A percentile compares a stretch with the other conserved stretches of the same genome.
phyloP scores from a whole-genome alignment of 2,329 filamentous ascomycete genomes.

The Fusarium cyanostomum region DNA sequence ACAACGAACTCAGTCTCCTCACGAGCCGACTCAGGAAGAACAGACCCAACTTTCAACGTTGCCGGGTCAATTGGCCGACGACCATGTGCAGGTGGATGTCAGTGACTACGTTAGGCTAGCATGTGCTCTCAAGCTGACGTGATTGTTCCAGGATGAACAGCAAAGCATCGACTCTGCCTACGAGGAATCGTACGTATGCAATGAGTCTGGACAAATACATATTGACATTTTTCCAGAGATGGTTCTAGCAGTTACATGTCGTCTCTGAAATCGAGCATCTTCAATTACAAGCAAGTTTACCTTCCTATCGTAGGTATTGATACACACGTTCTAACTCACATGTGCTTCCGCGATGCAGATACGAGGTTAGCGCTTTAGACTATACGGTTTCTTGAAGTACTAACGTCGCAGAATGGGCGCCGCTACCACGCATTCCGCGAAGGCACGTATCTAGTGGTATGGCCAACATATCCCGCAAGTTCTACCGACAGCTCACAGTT shows the following conservation, averaged over 20 bases:
- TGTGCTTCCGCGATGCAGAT: background rate
- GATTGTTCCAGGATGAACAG: background rate
- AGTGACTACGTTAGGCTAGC: background rate
- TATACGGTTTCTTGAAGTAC: background rate
- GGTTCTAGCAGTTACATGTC: background rate
- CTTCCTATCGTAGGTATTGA: too few relatives aligned
- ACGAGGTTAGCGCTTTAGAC: background rate
- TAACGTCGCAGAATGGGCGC: background rate
- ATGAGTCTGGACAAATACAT: background rate
- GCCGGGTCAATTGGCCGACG: background rate
- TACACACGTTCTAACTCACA: too few relatives aligned
- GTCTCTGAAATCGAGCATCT: background rate
- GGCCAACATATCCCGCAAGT: background rate
- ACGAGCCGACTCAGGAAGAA: background rate
- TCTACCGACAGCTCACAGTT: background rate
- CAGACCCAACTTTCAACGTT: background rate
- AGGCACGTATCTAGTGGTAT: background rate
- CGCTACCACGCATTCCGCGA: constrained; percentile 1
- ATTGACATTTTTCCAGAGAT: background rate
- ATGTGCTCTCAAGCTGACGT: background rate
- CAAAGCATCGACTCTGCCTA: background rate
- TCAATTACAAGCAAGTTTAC: background rate
- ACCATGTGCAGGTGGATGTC: background rate
- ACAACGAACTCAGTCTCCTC: background rate
- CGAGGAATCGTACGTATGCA: background rate